Conservation (phyloP, 208 protist species). For the Wallacemonas sp. region DNA sequence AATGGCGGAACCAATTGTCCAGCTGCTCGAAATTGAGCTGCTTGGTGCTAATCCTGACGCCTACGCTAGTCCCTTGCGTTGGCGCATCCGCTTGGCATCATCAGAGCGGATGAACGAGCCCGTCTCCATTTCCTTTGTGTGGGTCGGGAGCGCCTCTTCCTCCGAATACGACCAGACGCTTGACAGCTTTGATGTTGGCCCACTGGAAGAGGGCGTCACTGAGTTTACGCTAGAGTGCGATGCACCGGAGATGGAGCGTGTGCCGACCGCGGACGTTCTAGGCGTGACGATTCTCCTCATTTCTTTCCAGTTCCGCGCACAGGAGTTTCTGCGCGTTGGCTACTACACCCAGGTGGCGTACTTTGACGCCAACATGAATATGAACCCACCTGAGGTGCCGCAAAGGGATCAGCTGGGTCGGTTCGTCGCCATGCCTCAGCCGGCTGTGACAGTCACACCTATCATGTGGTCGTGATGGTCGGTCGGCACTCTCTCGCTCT, state of each 20-base stretch:
- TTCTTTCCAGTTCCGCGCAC: slow-evolving; percentile 92
- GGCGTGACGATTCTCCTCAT: slow-evolving; percentile 97
- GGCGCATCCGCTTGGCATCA: slow-evolving; percentile 78
- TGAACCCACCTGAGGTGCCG: slow-evolving; percentile 45
- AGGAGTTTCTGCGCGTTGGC: slow-evolving; percentile 97
- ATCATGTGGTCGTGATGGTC: slow-evolving; percentile 52
- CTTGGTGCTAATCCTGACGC: slow-evolving; percentile 69
- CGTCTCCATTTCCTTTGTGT: slow-evolving; percentile 96
- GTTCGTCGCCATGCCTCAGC: slow-evolving; percentile 86
- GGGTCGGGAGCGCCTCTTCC: slow-evolving; percentile 95
- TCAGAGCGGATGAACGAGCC: slow-evolving; percentile 69
- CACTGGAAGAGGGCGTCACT: slow-evolving; percentile 90
- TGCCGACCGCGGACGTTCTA: slow-evolving; percentile 92
- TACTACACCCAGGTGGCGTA: slow-evolving; percentile 98
- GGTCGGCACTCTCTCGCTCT: too few relatives aligned
- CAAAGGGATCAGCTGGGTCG: slow-evolving; percentile 58
- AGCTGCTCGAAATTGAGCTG: slow-evolving; percentile 88
- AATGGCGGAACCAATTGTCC: slow-evolving; percentile 77
- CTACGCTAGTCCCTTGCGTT: slow-evolving; percentile 55
- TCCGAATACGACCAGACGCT: slow-evolving; percentile 96
- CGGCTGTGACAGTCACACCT: slow-evolving; percentile 75
- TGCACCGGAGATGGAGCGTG: slow-evolving; percentile 88
- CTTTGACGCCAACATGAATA: slow-evolving; percentile 72
- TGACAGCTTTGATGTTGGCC: slow-evolving; percentile 96
- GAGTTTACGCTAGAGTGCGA: slow-evolving; percentile 95